These are phyloP conservation scores for Cyclotella baltica DNA, from an alignment of 108 stramenopile species.

Conservation along the genomic window DNA sequence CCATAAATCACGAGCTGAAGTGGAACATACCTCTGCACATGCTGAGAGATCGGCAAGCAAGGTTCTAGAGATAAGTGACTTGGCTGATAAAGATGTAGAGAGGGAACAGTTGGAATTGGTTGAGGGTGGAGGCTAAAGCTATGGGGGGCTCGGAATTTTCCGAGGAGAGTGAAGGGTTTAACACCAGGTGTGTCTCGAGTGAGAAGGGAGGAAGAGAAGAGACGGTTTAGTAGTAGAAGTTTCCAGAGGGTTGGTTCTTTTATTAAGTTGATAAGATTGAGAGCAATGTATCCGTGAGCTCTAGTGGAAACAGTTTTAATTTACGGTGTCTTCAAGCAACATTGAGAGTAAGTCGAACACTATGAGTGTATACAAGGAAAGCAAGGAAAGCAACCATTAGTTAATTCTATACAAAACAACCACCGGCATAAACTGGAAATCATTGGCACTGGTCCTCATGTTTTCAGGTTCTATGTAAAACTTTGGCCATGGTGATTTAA, in stretches of 20 bases:
- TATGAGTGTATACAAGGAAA: no score
- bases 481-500: no score
- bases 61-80: constrained; percentile 29
- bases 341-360: not conserved
- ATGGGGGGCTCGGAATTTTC: constrained; percentile 31
- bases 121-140: constrained; percentile 30
- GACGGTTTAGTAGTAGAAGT: not conserved
- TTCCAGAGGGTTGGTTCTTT: not conserved
- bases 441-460: no score
- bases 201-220: not conserved
- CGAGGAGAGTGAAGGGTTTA: constrained; percentile 21
- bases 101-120: constrained; percentile 27
- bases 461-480: no score
- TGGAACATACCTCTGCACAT: constrained; percentile 22
- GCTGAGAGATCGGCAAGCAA: constrained; percentile 32
- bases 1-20: constrained; percentile 26
- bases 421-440: not conserved
- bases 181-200: not conserved
- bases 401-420: not conserved
- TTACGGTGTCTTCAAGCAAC: not conserved
- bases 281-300: not conserved
- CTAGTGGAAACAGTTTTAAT: not conserved
- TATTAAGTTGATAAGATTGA: not conserved
- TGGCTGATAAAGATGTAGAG: constrained; percentile 26
- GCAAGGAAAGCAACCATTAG: not conserved